Percentiles rank a stretch among this genome's conserved stretches.
phyloP scores from a whole-genome alignment of 805 yeast species.

The Metschnikowia continentalis region DNA sequence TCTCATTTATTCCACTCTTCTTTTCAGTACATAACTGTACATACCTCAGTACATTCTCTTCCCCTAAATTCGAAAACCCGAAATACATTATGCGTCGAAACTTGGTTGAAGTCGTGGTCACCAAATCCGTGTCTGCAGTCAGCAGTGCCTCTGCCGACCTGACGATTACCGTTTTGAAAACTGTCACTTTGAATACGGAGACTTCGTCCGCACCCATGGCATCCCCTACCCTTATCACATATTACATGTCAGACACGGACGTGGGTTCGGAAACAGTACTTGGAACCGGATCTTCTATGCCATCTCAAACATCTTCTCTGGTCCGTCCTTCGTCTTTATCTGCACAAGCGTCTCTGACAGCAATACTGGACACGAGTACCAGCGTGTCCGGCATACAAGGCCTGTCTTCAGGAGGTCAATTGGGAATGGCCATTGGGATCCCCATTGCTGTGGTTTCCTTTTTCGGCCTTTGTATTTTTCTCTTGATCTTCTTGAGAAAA shows the following conservation, averaged over 20 bases:
- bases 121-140: neutral
- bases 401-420: constrained; percentile 12
- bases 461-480: constrained; percentile 17
- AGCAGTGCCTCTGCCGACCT: neutral
- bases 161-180: neutral
- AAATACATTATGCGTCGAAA: neutral
- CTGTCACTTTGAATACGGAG: neutral
- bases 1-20: no score
- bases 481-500: constrained; percentile 10
- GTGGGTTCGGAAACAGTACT: neutral
- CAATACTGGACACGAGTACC: neutral
- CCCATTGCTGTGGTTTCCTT: constrained; percentile 27
- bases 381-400: constrained; percentile 1
- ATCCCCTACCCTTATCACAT: neutral
- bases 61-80: no score
- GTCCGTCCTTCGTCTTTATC: neutral
- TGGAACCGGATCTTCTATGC: neutral
- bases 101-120: constrained; percentile 1
- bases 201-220: neutral
- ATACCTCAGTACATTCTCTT: neutral
- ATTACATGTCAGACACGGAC: neutral
- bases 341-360: neutral
- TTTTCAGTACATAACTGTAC: neutral
- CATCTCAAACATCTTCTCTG: neutral
- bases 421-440: constrained; percentile 33